A percentile compares a stretch with the other conserved stretches of the same genome.
phyloP scores from a whole-genome alignment of 2,329 filamentous ascomycete species.

The Xylaria multiplex region DNA sequence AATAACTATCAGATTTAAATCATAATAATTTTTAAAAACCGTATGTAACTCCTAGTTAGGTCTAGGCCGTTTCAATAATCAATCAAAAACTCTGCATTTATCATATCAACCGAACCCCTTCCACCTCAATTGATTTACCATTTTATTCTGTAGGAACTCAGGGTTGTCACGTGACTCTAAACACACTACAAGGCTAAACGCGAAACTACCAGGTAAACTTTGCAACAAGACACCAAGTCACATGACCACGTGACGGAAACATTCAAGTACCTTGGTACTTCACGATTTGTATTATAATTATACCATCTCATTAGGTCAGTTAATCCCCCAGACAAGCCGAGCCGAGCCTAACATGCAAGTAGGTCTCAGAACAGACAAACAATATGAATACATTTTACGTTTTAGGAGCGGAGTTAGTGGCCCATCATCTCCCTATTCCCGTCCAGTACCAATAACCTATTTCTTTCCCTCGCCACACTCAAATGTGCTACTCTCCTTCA shows the following conservation, averaged over 20 bases:
- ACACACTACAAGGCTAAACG: background rate
- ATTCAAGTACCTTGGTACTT: background rate
- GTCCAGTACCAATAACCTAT: background rate
- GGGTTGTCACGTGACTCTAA: background rate
- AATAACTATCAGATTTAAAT: too few species aligned
- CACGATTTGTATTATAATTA: background rate
- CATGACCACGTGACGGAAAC: background rate
- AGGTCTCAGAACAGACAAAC: background rate
- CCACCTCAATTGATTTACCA: too few species aligned
- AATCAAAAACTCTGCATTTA: too few species aligned
- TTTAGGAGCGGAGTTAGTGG: background rate
- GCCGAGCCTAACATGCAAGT: background rate
- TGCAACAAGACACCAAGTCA: background rate
- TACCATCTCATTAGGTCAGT: background rate
- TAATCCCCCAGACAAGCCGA: background rate
- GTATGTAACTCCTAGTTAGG: too few species aligned
- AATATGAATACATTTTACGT: background rate
- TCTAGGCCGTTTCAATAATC: too few species aligned
- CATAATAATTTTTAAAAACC: too few species aligned
- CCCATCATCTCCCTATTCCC: too few species aligned
- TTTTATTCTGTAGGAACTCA: background rate
- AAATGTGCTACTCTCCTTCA: conserved; percentile 51
- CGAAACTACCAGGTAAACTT: background rate
- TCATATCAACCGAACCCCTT: too few species aligned
- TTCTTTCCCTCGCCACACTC: conserved; percentile 31